phyloP scores from a whole-genome alignment of 2,329 filamentous ascomycete species.

The Calonectria ilicicola region DNA sequence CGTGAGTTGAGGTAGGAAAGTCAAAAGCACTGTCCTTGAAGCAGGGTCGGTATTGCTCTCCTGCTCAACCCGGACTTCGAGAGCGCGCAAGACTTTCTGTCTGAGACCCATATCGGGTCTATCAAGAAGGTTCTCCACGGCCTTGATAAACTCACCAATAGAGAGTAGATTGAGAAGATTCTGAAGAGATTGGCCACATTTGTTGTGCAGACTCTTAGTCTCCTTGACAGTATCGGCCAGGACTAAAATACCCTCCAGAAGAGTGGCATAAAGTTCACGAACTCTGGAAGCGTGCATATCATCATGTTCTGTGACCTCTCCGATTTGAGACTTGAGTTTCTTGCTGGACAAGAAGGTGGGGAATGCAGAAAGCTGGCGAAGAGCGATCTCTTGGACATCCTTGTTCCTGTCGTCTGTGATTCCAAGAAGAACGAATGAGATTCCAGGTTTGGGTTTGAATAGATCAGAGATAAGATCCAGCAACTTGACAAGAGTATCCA shows the following conservation, averaged over 20 bases:
- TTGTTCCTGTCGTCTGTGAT: slow-evolving; percentile 61
- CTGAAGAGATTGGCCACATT: slow-evolving; percentile 78
- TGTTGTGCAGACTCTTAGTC: slow-evolving; percentile 66
- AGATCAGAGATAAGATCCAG: slow-evolving; percentile 81
- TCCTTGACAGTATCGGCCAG: slow-evolving; percentile 74
- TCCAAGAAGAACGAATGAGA: slow-evolving; percentile 80
- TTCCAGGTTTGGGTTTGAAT: slow-evolving; percentile 78
- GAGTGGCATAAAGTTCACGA: slow-evolving; percentile 75
- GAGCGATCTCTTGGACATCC: slow-evolving; percentile 63
- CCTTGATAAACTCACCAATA: slow-evolving; percentile 88
- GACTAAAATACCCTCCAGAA: slow-evolving; percentile 74
- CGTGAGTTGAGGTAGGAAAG: slow-evolving; percentile 84
- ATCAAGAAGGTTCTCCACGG: slow-evolving; percentile 84
- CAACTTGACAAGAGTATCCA: slow-evolving; percentile 82
- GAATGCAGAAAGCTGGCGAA: slow-evolving; percentile 67
- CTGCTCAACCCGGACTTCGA: slow-evolving; percentile 82
- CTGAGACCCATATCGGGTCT: slow-evolving; percentile 80
- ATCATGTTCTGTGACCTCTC: slow-evolving; percentile 68
- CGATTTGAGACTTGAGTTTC: slow-evolving; percentile 67
- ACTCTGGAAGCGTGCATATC: slow-evolving; percentile 76
- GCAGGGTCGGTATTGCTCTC: slow-evolving; percentile 76
- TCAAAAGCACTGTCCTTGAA: slow-evolving; percentile 78
- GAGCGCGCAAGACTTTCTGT: slow-evolving; percentile 82
- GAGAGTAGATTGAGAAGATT: slow-evolving; percentile 88
- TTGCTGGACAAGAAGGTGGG: slow-evolving; percentile 70